Base-by-base conservation (phyloP, 1,284 basidiomycete species). In the Fomitopsis betulina region DNA sequence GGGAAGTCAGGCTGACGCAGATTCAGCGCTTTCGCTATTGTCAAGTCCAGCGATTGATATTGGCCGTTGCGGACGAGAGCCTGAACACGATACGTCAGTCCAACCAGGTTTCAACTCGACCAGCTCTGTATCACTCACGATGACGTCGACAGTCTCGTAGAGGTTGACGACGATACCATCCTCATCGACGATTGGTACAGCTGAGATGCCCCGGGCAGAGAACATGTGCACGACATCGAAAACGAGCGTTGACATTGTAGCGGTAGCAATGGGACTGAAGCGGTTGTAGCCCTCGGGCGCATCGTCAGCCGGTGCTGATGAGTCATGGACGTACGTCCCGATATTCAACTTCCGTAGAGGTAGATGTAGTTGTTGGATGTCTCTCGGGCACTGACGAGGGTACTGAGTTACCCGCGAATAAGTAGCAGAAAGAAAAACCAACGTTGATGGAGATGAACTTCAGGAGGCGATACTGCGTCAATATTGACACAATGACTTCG, bases 181-280 rank as follows among this genome's bases (percentile, higher is more conserved):
- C 58, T 93, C 87, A 68, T 98, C 93, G 23, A 99, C 81, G 68
- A 99, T 98, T 3, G 97, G 97, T 10, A 99, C 96, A 2, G 96
- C 96, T 23, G 94, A 96, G 65, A 99, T 98, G 15, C 94, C 91
- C 37, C 89, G 83, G 72, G 96, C 93, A 1, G 94, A 97, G 72
- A 99, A 99, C 90, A 98, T 95, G 72, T 99, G 97, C 0, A 99
- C 97, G 53, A 99, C 93, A 69, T 98, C 95, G 68, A 98, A 98
- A 0, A 99, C 97, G 19, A 93, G 91, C 1, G 96, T 98, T 61
- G 89, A 79, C 65, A 98, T 79, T 10, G 88, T 96, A 2, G 97
- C 97, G 0, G 95, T 97, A 2, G 94, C 92, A 56, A 99, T 88
- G 0, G 96, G 96, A 70, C 90, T 83, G 73, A 87, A 96, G 1